phyloP scores from a whole-genome alignment of 768 basidiomycete genomes.

The Tremella yokohamensis region DNA sequence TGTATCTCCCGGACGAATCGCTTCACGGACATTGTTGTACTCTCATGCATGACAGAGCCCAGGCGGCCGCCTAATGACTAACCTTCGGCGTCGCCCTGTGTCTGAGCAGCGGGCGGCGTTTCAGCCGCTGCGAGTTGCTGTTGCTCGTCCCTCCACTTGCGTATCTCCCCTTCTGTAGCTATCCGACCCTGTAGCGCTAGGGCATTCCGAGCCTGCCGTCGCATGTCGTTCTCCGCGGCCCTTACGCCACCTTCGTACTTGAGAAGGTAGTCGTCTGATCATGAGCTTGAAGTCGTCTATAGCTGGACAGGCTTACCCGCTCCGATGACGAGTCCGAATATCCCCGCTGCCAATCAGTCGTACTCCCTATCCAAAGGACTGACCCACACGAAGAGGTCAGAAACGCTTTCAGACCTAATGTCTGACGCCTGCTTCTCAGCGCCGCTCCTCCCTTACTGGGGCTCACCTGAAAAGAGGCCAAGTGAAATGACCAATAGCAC shows the following conservation, averaged over 20 bases:
- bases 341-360: constrained; percentile 55
- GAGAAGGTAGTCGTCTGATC: constrained; percentile 66
- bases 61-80: too few species aligned
- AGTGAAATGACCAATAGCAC: constrained; percentile 40
- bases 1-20: too few species aligned
- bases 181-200: constrained; percentile 71
- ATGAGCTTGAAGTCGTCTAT: neutral
- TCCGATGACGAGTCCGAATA: constrained; percentile 66
- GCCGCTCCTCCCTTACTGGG: neutral
- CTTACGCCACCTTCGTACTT: constrained; percentile 67
- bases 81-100: too few species aligned
- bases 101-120: too few species aligned
- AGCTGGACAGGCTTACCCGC: constrained; percentile 44
- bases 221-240: constrained; percentile 64
- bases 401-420: constrained; percentile 75
- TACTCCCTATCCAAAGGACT: neutral
- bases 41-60: too few species aligned
- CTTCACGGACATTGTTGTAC: too few species aligned
- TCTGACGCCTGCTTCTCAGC: constrained; percentile 61
- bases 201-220: constrained; percentile 70
- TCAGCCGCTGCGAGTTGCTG: neutral
- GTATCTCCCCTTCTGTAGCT: constrained; percentile 77
- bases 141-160: constrained; percentile 61
- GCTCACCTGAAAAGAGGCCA: constrained; percentile 45
- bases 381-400: constrained; percentile 65